phyloP scores from a whole-genome alignment of 1,139 yeast species.

The Geotrichum aggregatum region DNA sequence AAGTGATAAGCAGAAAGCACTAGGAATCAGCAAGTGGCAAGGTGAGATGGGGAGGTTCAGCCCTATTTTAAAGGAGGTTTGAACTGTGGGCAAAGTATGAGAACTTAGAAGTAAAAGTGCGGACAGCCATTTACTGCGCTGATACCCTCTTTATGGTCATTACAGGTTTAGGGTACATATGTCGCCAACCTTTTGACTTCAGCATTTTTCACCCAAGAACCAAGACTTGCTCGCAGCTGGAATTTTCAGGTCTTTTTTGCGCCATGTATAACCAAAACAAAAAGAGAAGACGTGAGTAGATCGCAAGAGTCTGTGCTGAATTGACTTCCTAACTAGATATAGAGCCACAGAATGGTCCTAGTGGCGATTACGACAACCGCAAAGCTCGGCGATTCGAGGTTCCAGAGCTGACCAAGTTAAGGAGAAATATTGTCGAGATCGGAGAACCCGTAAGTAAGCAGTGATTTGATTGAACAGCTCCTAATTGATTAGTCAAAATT shows the following conservation, averaged over 20 bases:
- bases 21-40: no score
- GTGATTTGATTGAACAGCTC: not conserved
- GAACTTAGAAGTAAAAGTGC: no score
- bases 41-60: no score
- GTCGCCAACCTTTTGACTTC: no score
- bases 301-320: not conserved
- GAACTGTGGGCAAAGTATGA: no score
- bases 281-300: conserved; percentile 7
- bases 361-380: conserved; percentile 8
- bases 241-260: not conserved
- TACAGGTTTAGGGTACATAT: no score
- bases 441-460: conserved; percentile 34
- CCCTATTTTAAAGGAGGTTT: no score
- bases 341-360: not conserved
- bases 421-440: conserved; percentile 30
- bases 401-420: conserved; percentile 17
- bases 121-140: no score
- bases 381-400: conserved; percentile 16
- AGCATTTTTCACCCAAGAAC: not conserved
- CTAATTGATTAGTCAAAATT: conserved; percentile 24
- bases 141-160: no score
- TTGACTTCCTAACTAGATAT: not conserved
- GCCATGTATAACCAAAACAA: conserved; percentile 3
- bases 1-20: no score
- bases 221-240: not conserved